A percentile compares a stretch with the other conserved stretches of the same genome.
Conservation (phyloP, 1,139 yeast genomes). For the Geotrichum carabidarum region DNA sequence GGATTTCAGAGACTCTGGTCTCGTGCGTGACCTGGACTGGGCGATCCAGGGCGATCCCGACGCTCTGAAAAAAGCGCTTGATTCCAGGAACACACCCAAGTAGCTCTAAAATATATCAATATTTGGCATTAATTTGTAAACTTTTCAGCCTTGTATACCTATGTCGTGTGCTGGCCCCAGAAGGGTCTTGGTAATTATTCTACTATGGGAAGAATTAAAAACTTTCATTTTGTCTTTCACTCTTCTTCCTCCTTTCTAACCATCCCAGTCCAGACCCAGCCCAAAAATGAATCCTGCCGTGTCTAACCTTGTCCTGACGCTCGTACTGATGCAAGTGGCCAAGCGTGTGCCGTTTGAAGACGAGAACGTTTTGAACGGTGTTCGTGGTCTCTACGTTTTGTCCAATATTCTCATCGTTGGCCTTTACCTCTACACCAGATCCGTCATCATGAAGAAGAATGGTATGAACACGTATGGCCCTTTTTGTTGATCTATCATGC, state of each 20-base stretch:
- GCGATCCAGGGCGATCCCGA: constrained; percentile 21
- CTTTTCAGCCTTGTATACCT: not conserved
- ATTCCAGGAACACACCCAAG: not conserved
- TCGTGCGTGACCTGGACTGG: constrained; percentile 25
- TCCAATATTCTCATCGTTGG: constrained; percentile 63
- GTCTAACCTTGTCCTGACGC: constrained; percentile 82
- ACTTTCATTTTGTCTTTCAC: not conserved
- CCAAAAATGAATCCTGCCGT: constrained; percentile 63
- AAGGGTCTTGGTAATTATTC: not conserved
- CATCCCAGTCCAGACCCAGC: not conserved
- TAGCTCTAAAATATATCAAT: not conserved
- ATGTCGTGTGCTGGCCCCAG: not conserved
- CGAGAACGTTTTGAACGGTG: constrained; percentile 67
- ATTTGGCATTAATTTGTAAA: not conserved
- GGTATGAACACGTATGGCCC: constrained; percentile 31
- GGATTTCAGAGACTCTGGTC: constrained; percentile 25
- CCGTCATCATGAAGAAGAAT: constrained; percentile 63
- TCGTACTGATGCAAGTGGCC: constrained; percentile 94
- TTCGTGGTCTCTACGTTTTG: constrained; percentile 64
- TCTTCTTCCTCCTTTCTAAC: not conserved
- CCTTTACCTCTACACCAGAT: constrained; percentile 61
- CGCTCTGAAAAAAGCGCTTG: not conserved
- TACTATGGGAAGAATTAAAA: not conserved
- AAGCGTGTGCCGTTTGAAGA: constrained; percentile 86
- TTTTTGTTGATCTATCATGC: not conserved